Evolutionary conservation across 2,329 filamentous ascomycete species (phyloP).

Genomic region (Ceratocystis colombiana): DNA sequence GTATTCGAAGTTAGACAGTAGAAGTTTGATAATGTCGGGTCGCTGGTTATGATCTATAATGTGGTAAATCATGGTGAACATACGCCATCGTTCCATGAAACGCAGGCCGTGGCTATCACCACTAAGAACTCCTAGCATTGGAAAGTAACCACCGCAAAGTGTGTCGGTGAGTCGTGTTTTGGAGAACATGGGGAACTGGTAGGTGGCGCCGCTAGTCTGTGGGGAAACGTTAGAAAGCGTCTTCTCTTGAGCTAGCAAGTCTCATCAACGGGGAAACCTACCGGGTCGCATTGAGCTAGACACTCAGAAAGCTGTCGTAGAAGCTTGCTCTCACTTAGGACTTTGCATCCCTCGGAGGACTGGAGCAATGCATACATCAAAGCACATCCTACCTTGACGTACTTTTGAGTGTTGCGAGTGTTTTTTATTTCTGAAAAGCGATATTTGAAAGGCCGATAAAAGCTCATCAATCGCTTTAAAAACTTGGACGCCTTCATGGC

Average conservation of each 20-base stretch:
- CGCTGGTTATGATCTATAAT: conserved; percentile 86
- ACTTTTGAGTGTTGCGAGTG: conserved; percentile 87
- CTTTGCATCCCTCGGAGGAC: conserved; percentile 72
- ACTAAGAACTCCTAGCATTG: conserved; percentile 79
- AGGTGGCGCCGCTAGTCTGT: conserved; percentile 61
- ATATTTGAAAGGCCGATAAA: conserved; percentile 94
- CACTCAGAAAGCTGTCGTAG: conserved; percentile 91
- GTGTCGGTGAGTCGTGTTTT: conserved; percentile 74
- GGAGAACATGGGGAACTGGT: conserved; percentile 81
- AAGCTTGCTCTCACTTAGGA: conserved; percentile 83
- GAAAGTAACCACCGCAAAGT: conserved; percentile 84
- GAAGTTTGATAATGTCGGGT: conserved; percentile 78
- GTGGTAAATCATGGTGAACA: conserved; percentile 99
- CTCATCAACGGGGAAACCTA: conserved; percentile 36
- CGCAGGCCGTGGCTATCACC: conserved; percentile 71
- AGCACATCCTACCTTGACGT: conserved; percentile 80
- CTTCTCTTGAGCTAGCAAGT: background rate
- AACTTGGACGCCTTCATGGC: conserved; percentile 93
- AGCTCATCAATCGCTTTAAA: conserved; percentile 85
- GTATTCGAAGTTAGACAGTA: conserved; percentile 89
- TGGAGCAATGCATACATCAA: conserved; percentile 79
- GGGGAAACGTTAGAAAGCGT: background rate
- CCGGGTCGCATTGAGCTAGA: conserved; percentile 84
- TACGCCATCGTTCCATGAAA: conserved; percentile 91
- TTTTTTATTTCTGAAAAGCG: conserved; percentile 85